phyloP scores from a whole-genome alignment of 1,139 yeast genomes.

The Lodderomyces pseudojiufengensis region DNA sequence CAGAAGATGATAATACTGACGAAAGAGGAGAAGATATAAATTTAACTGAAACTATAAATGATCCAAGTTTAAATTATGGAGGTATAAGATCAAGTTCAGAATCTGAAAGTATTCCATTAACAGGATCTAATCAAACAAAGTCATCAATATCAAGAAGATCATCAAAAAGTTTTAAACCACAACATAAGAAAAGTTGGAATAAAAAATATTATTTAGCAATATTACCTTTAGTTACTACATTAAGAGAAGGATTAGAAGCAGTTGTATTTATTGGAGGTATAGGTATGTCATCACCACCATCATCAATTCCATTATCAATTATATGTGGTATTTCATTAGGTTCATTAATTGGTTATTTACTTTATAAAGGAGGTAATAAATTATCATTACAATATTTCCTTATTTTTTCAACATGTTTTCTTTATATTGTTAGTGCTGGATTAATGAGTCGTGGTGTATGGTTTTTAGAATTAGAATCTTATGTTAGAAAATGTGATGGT shows the following conservation, averaged over 20 bases:
- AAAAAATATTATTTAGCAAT: conserved; percentile 37
- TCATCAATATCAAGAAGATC: conserved; percentile 1
- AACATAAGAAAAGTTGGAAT: conserved; percentile 12
- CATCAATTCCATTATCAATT: conserved; percentile 40
- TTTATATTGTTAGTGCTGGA: conserved; percentile 44
- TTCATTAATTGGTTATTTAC: conserved; percentile 29
- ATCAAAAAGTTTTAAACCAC: conserved; percentile 2
- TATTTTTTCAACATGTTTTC: conserved; percentile 38
- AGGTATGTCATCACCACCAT: conserved; percentile 39
- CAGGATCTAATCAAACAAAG: conserved; percentile 5
- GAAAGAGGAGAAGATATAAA: conserved; percentile 3
- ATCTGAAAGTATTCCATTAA: conserved; percentile 13
- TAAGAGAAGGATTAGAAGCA: conserved; percentile 48
- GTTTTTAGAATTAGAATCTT: conserved; percentile 76
- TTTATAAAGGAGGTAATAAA: conserved; percentile 42
- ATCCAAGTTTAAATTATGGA: conserved; percentile 9
- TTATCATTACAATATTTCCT: conserved; percentile 41
- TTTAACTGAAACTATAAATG: neutral
- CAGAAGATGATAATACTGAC: conserved; percentile 10
- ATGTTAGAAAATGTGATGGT: conserved; percentile 66
- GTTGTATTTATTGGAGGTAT: conserved; percentile 48
- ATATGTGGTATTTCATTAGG: conserved; percentile 35
- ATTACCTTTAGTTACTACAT: conserved; percentile 42
- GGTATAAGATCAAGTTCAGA: conserved; percentile 14
- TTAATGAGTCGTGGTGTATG: conserved; percentile 67